Base-by-base conservation (phyloP, 441 rosid genomes). In the Pelargonium australe region DNA sequence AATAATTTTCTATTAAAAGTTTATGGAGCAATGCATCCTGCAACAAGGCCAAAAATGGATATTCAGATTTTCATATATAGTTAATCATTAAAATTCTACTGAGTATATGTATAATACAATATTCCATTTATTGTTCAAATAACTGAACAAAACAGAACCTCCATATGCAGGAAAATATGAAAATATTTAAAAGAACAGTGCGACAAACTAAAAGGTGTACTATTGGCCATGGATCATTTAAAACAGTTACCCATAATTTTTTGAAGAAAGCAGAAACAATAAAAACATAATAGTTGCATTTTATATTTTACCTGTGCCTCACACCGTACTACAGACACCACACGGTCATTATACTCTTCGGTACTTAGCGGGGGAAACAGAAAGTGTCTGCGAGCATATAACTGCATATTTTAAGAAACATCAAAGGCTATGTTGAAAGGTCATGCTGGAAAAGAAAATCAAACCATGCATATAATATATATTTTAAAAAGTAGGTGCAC, bases 1-100 rank as follows among this genome's bases (percentile, higher is more conserved):
- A 80, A 85, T 65, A 85, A 71, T 81, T 78, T 66, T 85, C 93
- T 70, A 73, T 78, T 62, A 86, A 75, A 77, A 91, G 96, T 78
- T 88, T 86, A 71, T 85, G 91, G 44, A 93, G 90, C 82, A 93
- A 83, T 17, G 89, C 92, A 77, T 93, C 92, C 97, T 90, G 83
- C 74, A 66, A 78, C 63, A 65, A 72, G 69, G 62, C 65, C 31
- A 70, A 60, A 73, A 44, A 65, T 64, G 66, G 1, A 68, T 9
- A 68, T 49, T 13, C 68, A 28, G 63, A 73, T 64, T 71, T 66
- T 57, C 28, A 8, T 61, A 66, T 17, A 58, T 68, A 73, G 60
- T 63, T 20, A 66, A 76, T 47, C 65, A 58, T 64, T 41, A 69
- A 41, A 57, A 66, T 10, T 62, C 1, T 34, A 49, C 14, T 25